Base-by-base conservation (phyloP, 441 rosid genomes). In the Croton laevigatus region DNA sequence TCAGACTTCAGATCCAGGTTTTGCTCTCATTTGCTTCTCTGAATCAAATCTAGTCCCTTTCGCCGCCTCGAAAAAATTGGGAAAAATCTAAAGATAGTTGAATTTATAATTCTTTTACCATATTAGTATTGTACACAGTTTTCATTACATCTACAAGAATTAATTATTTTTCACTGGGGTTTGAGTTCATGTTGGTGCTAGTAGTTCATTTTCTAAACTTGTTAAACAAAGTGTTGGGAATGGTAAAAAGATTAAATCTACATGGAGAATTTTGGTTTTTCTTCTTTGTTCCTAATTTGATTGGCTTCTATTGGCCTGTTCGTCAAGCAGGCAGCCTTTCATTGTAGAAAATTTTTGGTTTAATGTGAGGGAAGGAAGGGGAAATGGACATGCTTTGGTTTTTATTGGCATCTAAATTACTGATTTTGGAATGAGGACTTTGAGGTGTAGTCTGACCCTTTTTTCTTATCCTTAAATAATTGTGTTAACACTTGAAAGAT, bases 1-100 rank as follows among this genome's bases (percentile, higher is more conserved):
- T 46, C 27, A n/a, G n/a, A n/a, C n/a, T n/a, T n/a, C 13, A 14
- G 68, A 64, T 64, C 54, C 38, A 64, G 68, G 68, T 64, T 42
- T 46, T 64, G 45, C 9, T 27, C 22, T 63, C 17, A 14, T 42
- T 13, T 46, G 53, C 54, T 46, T 64, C 11, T 64, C 34, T 45
- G 12, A 14, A 23, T 64, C 22, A 0, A 17, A 10, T 62, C 3
- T 20, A 5, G 4, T 61, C 51, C 12, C 9, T 44, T 38, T 62
- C 13, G 20, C 17, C n/a, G 14, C 64, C 20, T n/a, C 12, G 52
- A n/a, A n/a, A 48, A 48, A 11, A 48, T 12, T 10, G 12, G 17
- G 10, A 6, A 10, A 10, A 23, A 10, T 6, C 42, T 6, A 38
- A 38, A 58, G 34, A 17, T 22, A n/a, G 17, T 0, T 60, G 2